phyloP scores from a whole-genome alignment of 257 asterid genomes.

The Coffea eugenioides region DNA sequence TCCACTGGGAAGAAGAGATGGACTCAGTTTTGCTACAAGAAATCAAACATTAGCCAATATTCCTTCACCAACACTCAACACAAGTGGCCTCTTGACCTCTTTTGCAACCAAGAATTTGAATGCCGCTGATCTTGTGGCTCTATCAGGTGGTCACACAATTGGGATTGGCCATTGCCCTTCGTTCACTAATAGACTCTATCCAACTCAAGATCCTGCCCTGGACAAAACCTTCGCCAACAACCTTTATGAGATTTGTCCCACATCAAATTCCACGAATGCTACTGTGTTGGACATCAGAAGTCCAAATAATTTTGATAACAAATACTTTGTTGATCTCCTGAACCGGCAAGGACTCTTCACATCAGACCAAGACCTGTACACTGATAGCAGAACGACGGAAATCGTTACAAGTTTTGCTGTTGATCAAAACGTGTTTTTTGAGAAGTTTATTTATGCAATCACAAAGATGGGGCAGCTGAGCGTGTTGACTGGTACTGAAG shows the following conservation, averaged over 20 bases:
- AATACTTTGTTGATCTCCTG: slow-evolving; percentile 62
- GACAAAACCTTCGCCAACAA: slow-evolving; percentile 44
- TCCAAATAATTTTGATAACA: slow-evolving; percentile 51
- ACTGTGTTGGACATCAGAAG: slow-evolving; percentile 52
- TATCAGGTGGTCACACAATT: slow-evolving; percentile 86
- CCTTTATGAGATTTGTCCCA: slow-evolving; percentile 46
- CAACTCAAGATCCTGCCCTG: slow-evolving; percentile 59
- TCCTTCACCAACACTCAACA: not conserved
- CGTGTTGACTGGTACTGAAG: slow-evolving; percentile 55
- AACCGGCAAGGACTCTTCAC: slow-evolving; percentile 71
- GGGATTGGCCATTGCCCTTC: slow-evolving; percentile 57
- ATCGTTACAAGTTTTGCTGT: slow-evolving; percentile 53
- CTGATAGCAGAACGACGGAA: slow-evolving; percentile 46
- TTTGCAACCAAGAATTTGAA: slow-evolving; percentile 45
- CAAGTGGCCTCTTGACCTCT: slow-evolving; percentile 13
- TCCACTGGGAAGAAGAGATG: slow-evolving; percentile 16
- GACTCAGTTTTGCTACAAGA: not conserved
- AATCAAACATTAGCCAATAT: not conserved
- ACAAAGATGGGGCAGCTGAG: slow-evolving; percentile 61
- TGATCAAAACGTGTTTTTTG: slow-evolving; percentile 47
- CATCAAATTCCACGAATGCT: slow-evolving; percentile 36
- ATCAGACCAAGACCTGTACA: slow-evolving; percentile 70
- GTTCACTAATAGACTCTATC: slow-evolving; percentile 67
- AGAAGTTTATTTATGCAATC: slow-evolving; percentile 46
- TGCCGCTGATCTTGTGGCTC: slow-evolving; percentile 63